Base-by-base conservation (phyloP, 179 eudicot species). In the Vitellaria paradoxa region DNA sequence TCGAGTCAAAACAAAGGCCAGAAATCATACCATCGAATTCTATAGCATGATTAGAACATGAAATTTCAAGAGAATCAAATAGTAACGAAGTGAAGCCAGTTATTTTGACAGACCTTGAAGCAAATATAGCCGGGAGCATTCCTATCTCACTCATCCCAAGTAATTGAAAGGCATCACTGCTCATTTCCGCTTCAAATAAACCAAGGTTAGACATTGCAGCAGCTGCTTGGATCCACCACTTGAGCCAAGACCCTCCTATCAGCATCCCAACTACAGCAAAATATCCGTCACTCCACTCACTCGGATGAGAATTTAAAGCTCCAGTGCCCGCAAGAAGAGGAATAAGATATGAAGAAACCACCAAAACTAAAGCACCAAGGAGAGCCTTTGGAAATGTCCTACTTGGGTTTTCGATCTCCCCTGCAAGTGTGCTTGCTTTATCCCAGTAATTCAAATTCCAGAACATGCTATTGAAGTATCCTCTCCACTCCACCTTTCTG, bases 391-490 rank as follows among this genome's bases (percentile, higher is more conserved):
- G 97, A 65, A 92, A 87, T 6, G 88, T 89, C 72, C 67, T 75
- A 65, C 87, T 79, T 9, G 94, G 92, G 46, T 92, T 84, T 50
- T 90, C 85, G 37, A 92, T 82, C 83, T 92, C 97, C 70, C 94
- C 97, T 8, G 89, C 91, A 61, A 92, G 77, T 1, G 97, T 90
- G 77, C 97, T 92, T 13, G 89, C 89, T 75, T 87, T 87, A 75
- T 92, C 97, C 97, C 97, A 92, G 46, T 92, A 92, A 69, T 92
- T 92, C 80, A 92, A 71, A 63, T 92, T 92, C 97, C 97, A 92
- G 83, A 92, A 92, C 85, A 92, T 80, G 52, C 84, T 84, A 80
- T 92, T 92, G 50, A 92, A 85, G 76, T 85, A 92, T 13, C 81
- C 90, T 79, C 94, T 89, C 94, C 91, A 90, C 23, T 89, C 72